These are phyloP conservation scores for Phyllostachys edulis DNA, from an alignment of 176 grass and related monocot species.

Conservation along the genomic window DNA sequence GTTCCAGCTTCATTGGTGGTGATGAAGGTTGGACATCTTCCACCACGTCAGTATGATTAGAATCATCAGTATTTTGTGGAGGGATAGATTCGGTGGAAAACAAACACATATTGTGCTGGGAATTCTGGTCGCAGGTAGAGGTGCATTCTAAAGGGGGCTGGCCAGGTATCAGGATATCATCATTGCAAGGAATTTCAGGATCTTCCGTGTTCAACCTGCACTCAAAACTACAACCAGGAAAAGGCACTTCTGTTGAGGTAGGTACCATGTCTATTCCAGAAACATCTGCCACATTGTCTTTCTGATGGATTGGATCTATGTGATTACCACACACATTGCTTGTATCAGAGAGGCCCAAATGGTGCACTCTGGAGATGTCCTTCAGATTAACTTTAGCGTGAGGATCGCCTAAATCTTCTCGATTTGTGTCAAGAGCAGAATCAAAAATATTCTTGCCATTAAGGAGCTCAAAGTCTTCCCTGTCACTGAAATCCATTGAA, in stretches of 20 bases:
- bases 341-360: too few species aligned
- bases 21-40: conserved; percentile 30
- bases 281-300: background rate
- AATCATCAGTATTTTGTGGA: conserved; percentile 20
- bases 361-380: background rate
- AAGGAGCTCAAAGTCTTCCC: conserved; percentile 33
- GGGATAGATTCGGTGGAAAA: conserved; percentile 13
- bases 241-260: conserved; percentile 31
- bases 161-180: conserved; percentile 35
- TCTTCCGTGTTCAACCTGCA: conserved; percentile 50
- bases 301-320: too few species aligned
- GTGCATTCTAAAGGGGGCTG: conserved; percentile 15
- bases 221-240: background rate
- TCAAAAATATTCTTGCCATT: conserved; percentile 17
- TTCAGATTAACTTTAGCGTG: conserved; percentile 10
- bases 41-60: background rate
- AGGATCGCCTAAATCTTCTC: conserved; percentile 12
- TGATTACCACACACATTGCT: too few species aligned
- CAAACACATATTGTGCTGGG: conserved; percentile 1
- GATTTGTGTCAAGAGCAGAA: conserved; percentile 23
- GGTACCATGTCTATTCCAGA: conserved; percentile 13
- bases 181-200: conserved; percentile 48
- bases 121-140: conserved; percentile 18
- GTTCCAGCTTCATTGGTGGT: conserved; percentile 5
- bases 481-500: conserved; percentile 17